Conservation (phyloP, 768 basidiomycete genomes). For the Tephrocybe sp. region DNA sequence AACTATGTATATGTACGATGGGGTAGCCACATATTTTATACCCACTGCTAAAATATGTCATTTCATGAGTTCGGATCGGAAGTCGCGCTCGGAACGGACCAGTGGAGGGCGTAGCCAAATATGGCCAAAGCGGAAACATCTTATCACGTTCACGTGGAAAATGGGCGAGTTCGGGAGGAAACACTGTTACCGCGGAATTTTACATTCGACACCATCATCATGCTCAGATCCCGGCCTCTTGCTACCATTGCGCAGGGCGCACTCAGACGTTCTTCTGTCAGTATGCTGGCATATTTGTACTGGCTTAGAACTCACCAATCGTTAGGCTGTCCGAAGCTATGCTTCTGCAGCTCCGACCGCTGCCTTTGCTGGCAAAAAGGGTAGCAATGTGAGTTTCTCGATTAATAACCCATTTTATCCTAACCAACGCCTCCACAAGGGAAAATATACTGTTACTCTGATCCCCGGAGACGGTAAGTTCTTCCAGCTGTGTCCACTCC, state of each 20-base stretch:
- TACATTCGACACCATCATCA: constrained; percentile 30
- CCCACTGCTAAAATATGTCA: not conserved
- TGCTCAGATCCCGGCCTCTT: constrained; percentile 59
- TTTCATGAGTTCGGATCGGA: not conserved
- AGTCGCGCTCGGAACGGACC: not conserved
- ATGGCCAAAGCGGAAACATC: constrained; percentile 3
- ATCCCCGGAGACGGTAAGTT: constrained; percentile 92
- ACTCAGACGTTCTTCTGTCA: constrained; percentile 46
- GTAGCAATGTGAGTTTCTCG: constrained; percentile 65
- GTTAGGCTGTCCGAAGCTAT: constrained; percentile 42
- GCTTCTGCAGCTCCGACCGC: constrained; percentile 83
- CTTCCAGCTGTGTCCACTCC: constrained; percentile 5
- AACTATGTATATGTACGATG: constrained; percentile 8
- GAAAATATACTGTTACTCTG: constrained; percentile 94
- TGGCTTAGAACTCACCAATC: constrained; percentile 9
- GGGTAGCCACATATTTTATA: not conserved
- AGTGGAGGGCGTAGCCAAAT: not conserved
- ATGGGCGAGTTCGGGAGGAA: constrained; percentile 18
- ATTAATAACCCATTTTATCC: not conserved
- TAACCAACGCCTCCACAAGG: constrained; percentile 44
- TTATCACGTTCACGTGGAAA: constrained; percentile 18
- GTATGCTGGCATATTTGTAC: constrained; percentile 10
- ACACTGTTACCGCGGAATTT: constrained; percentile 14
- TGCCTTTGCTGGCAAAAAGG: constrained; percentile 88
- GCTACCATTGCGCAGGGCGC: constrained; percentile 54